Evolutionary conservation across 179 eudicot species (phyloP), one percentile per base, ranked within the genome.

Genomic region (Beta corolliflora): DNA sequence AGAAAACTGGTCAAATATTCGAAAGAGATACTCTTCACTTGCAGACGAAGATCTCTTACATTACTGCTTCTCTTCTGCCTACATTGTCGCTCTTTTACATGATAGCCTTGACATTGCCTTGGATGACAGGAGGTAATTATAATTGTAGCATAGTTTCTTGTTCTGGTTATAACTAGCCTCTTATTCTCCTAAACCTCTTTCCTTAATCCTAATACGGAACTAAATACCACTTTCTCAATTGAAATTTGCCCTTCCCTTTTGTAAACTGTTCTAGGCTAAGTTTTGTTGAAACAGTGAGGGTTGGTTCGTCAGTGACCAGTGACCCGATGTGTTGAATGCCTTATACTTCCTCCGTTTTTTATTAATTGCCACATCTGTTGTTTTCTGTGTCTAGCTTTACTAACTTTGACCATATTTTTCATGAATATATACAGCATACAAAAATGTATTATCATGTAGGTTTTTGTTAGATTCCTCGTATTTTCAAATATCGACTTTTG

Each of bases 51-150:
- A 93, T 81, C 87, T 95, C 79, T 44, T 79, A 78, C 92, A 84
- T 9, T 93, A 88, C 81, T 95, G 99, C 86, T 95, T 95, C 88
- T 95, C 99, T 66, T 88, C 99, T 41, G 98, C 98, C 63, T 95
- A 93, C 79, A 95, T 93, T 82, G 95, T 95, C 61, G 99, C 99
- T 74, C 83, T 95, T 85, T 93, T 93, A 73, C 99, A 93, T 81
- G 99, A 95, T 80, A 90, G 94, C 86, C 98, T 95, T 55, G 97
- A 92, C 74, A 87, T 95, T 73, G 82, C 91, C 79, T 79, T 95
- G 79, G 91, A 93, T 80, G 98, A 93, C 76, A 81, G 75, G 79
- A 92, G 98, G 98, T 95, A 88, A 80, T 41, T 61, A 13, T 56
- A 13, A 29, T 78, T 72, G 14, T 31, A n/a, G 15, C 48, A 18